Conservation (phyloP, 2,329 filamentous ascomycete genomes). For the Xylaria hypoxylon region DNA sequence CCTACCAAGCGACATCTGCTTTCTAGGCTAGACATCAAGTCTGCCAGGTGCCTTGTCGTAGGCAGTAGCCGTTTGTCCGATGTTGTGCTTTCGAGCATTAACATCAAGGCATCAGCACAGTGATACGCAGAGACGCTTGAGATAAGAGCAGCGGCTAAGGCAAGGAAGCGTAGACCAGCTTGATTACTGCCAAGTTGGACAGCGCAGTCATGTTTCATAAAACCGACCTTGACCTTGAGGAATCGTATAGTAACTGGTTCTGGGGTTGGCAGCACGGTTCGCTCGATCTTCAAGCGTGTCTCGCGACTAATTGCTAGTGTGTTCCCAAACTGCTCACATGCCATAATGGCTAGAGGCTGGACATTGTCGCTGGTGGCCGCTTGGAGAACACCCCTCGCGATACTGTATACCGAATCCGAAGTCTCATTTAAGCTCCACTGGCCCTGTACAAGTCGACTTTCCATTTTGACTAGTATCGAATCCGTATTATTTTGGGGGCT, state of each 20-base stretch:
- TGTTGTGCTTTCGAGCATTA: slow-evolving; percentile 26
- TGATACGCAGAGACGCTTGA: neutral
- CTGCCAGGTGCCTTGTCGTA: slow-evolving; percentile 17
- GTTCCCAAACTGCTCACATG: slow-evolving; percentile 33
- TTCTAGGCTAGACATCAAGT: slow-evolving; percentile 22
- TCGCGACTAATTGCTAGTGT: slow-evolving; percentile 26
- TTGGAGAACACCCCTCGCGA: slow-evolving; percentile 25
- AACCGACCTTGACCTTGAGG: slow-evolving; percentile 25
- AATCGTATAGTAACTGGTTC: slow-evolving; percentile 22
- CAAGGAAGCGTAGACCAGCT: slow-evolving; percentile 30
- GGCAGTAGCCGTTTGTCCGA: slow-evolving; percentile 21
- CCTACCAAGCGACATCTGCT: slow-evolving; percentile 10
- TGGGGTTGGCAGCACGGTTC: slow-evolving; percentile 22
- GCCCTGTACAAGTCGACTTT: slow-evolving; percentile 12
- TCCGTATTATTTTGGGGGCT: neutral
- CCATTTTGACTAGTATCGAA: neutral
- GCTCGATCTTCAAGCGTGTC: slow-evolving; percentile 26
- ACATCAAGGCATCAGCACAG: neutral
- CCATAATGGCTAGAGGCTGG: slow-evolving; percentile 30
- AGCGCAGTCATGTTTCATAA: slow-evolving; percentile 24
- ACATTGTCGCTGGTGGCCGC: slow-evolving; percentile 31
- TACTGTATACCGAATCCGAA: slow-evolving; percentile 6
- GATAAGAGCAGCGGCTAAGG: slow-evolving; percentile 15
- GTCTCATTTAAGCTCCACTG: slow-evolving; percentile 29
- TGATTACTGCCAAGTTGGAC: slow-evolving; percentile 28